phyloP scores from a whole-genome alignment of 208 protist species.

The Crithidia fasciculata region DNA sequence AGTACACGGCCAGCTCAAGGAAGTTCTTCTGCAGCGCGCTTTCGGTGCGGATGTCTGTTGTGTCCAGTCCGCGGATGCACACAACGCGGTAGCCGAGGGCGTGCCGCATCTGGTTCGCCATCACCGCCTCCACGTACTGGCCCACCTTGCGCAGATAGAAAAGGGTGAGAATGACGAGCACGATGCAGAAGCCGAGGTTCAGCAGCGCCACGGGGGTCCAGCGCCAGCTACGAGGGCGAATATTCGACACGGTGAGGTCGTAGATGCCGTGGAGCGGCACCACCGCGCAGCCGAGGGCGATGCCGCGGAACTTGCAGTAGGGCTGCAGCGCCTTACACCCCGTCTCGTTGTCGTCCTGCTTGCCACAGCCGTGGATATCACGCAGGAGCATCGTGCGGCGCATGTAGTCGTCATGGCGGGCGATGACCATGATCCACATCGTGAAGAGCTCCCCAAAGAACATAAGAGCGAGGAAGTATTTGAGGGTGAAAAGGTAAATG shows the following conservation, averaged over 20 bases:
- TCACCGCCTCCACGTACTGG: constrained; percentile 60
- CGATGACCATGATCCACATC: constrained; percentile 74
- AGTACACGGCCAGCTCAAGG: constrained; percentile 61
- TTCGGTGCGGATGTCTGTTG: constrained; percentile 38
- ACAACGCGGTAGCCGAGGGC: constrained; percentile 81
- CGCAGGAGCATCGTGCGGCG: constrained; percentile 42
- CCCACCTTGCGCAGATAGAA: constrained; percentile 54
- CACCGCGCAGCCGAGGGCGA: constrained; percentile 48
- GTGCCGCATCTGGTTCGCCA: constrained; percentile 65
- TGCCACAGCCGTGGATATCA: constrained; percentile 60
- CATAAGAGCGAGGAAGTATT: constrained; percentile 72
- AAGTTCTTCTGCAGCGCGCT: constrained; percentile 42
- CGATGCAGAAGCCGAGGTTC: constrained; percentile 65
- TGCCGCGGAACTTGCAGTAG: constrained; percentile 57
- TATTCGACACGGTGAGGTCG: constrained; percentile 82
- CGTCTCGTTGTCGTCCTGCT: constrained; percentile 51
- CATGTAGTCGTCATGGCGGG: constrained; percentile 51
- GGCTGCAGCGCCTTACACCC: constrained; percentile 54
- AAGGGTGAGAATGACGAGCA: constrained; percentile 53
- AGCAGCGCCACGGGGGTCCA: constrained; percentile 68
- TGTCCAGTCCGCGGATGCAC: constrained; percentile 67
- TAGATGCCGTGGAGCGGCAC: constrained; percentile 76
- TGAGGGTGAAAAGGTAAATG: constrained; percentile 82
- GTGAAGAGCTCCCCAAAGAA: constrained; percentile 64
- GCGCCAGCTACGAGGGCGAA: constrained; percentile 55